These are phyloP conservation scores for Beauveria medogensis DNA, from an alignment of 2,329 filamentous ascomycete genomes.

Conservation along the genomic window DNA sequence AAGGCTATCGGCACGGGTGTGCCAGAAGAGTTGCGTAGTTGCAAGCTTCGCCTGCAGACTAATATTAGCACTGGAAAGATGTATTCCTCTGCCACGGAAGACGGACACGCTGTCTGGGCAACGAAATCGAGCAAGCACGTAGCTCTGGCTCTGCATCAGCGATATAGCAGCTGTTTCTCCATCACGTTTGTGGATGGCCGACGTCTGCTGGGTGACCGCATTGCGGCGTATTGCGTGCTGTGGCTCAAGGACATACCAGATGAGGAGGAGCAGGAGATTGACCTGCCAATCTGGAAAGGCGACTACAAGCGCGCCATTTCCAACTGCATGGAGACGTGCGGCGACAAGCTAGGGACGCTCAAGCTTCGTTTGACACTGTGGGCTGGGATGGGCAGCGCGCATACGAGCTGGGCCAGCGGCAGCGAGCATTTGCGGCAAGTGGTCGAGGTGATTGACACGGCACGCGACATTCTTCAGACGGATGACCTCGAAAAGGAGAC, in stretches of 20 bases:
- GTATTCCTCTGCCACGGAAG: slow-evolving; percentile 29
- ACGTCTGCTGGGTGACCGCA: slow-evolving; percentile 40
- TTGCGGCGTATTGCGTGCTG: slow-evolving; percentile 53
- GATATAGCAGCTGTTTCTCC: slow-evolving; percentile 49
- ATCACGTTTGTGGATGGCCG: slow-evolving; percentile 40
- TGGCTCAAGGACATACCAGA: slow-evolving; percentile 65
- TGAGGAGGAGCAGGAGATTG: slow-evolving; percentile 52
- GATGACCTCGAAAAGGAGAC: slow-evolving; percentile 26
- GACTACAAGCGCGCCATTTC: slow-evolving; percentile 39
- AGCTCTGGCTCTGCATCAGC: slow-evolving; percentile 49
- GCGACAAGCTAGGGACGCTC: slow-evolving; percentile 38
- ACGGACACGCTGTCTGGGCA: slow-evolving; percentile 42
- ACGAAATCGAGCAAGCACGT: slow-evolving; percentile 36
- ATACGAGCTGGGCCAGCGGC: slow-evolving; percentile 27
- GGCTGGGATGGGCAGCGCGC: slow-evolving; percentile 29
- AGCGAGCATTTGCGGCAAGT: slow-evolving; percentile 28
- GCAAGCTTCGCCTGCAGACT: slow-evolving; percentile 52
- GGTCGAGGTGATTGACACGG: slow-evolving; percentile 40
- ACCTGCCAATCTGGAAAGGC: slow-evolving; percentile 59
- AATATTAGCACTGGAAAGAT: slow-evolving; percentile 51
- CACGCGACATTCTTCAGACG: slow-evolving; percentile 26
- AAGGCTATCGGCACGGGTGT: slow-evolving; percentile 36
- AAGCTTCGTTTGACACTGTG: slow-evolving; percentile 30
- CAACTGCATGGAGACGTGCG: slow-evolving; percentile 34
- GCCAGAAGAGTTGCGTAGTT: slow-evolving; percentile 36